phyloP scores from a whole-genome alignment of 208 protist genomes.

The Entamoeba histolytica region DNA sequence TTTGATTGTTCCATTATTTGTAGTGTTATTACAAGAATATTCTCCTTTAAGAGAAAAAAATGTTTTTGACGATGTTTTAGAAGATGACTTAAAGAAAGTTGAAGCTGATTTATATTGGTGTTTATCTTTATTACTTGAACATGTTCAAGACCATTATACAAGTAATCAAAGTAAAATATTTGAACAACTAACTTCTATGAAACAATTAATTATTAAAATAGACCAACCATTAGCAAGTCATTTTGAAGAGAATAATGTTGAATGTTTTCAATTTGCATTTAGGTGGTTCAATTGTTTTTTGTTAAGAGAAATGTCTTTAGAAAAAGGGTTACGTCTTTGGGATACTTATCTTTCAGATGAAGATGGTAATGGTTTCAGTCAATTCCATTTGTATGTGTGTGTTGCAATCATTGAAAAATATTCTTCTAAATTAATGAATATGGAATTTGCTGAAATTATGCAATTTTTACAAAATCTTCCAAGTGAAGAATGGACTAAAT shows the following conservation, averaged over 20 bases:
- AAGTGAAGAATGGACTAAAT: neutral
- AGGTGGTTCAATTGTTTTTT: slow-evolving; percentile 18
- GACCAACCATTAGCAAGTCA: neutral
- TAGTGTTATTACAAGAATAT: neutral
- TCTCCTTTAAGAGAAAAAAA: neutral
- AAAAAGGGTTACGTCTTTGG: neutral
- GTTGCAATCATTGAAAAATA: slow-evolving; percentile 1
- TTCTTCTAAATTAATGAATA: neutral
- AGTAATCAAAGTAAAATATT: neutral
- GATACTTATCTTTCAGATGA: slow-evolving; percentile 12
- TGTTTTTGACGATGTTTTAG: neutral
- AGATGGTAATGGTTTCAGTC: neutral
- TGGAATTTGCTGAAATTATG: neutral
- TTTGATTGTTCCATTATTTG: neutral
- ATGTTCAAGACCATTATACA: slow-evolving; percentile 18
- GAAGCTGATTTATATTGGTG: slow-evolving; percentile 17
- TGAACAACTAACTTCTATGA: neutral
- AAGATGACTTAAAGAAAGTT: neutral
- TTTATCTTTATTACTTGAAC: neutral
- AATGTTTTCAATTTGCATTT: slow-evolving; percentile 21
- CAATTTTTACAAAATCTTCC: neutral
- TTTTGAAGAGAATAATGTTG: slow-evolving; percentile 1
- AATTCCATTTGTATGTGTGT: slow-evolving; percentile 17
- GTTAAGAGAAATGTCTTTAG: neutral
- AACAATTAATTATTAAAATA: slow-evolving; percentile 1